Base-by-base conservation (phyloP, 1,284 basidiomycete genomes). In the Porodaedalea pini region DNA sequence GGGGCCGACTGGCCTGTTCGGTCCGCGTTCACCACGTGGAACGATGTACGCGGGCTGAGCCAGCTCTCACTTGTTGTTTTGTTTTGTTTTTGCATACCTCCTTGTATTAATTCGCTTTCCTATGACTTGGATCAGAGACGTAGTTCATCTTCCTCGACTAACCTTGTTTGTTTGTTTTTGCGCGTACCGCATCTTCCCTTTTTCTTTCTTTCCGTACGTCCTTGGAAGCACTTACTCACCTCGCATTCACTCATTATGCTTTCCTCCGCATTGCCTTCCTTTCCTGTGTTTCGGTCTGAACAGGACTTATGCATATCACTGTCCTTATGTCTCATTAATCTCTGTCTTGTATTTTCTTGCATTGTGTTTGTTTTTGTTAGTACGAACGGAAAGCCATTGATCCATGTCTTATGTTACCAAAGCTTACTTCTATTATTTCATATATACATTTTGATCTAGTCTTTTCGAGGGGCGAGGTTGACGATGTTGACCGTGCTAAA, bases 1-100 rank as follows among this genome's bases (percentile, higher is more conserved):
- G 41, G 80, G 78, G 61, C 83, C 82, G 41, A 36, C 57, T 10
- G 85, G 84, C 27, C 68, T 87, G 63, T 87, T 87, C 62, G 85
- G 85, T 25, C 83, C 85, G 54, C 73, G 82, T 23, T 57, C 57
- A 15, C 58, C 58, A 8, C 48, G 51, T 31, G 48, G 48, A 29
- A 44, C 55, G 3, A 51, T 56, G 47, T 51, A 56, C 32, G 34
- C n/a, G 27, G 27, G 23, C 17, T 40, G 11, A 51, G 21, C 31
- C 47, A 15, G 8, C 4, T 48, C 25, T 17, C 25, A 13, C 23
- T 49, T 29, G 10, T 15, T 44, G 21, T 49, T 31, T 49, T 21
- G 10, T 37, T 40, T 23, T 8, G 10, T 17, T 51, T 1, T 17
- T 51, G 13, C 31, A 23, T 15, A 13, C 2, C 36, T 53, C 41